Base-by-base conservation (phyloP, 306 rosid species). In the Ziziphus jujuba region DNA sequence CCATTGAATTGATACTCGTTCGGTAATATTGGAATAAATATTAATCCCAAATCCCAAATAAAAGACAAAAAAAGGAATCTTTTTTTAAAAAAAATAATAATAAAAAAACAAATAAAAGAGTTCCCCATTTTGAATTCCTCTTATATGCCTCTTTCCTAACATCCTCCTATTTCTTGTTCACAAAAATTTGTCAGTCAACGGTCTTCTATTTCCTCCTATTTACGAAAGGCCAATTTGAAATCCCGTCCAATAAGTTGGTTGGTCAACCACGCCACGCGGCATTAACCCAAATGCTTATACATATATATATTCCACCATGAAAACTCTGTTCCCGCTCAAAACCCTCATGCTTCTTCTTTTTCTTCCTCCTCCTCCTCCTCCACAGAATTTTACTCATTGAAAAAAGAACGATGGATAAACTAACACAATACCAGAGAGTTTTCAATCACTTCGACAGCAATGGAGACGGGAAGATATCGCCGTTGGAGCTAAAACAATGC, bases 371-470 rank as follows among this genome's bases (percentile, higher is more conserved):
- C 52, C 14, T 12, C 15, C 15, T 8, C 4, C 9, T 11, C 4
- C 3, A 47, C 13, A 11, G 7, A 11, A 16, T 4, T 47, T 47
- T 47, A 22, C 14, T 5, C 20, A 20, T 20, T 33, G 24, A 33
- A 61, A 1, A 51, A 4, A 69, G 8, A 5, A 24, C 5, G 16
- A 85, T 85, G 90, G 81, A 91, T 33, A 88, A 79, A 58, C 45
- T 66, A 19, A 73, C 70, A 10, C 80, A 80, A 22, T 84, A 85
- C 51, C 77, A 81, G 53, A 69, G 79, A 19, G 89, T 91, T 51
- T 91, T 91, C 81, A 50, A 79, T 3, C 88, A 82, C 15, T 85
- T 89, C 13, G 97, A 91, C 36, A 83, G 45, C 35, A 81, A 91
- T 4, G 85, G 89, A 31, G 97, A 89, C 5, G 84, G 89, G 0